Conservation (phyloP, 139 green algal species). For the Monoraphidium neglectum region DNA sequence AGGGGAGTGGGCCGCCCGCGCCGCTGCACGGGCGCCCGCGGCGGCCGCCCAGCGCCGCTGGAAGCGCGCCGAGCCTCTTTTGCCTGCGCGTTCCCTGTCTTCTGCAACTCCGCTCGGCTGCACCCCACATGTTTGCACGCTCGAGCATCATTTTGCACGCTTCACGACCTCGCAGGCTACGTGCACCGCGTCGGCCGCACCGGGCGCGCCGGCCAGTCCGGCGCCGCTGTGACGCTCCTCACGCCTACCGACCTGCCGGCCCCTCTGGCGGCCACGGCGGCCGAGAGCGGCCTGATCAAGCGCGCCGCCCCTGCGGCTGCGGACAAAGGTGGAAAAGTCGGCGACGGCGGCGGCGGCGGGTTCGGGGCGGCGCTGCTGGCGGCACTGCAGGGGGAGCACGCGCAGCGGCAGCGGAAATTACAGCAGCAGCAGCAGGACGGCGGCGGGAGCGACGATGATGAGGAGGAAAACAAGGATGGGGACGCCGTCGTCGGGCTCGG, state of each 20-base stretch:
- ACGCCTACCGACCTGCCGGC: constrained; percentile 8
- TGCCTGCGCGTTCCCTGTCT: too few species aligned
- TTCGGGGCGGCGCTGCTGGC: constrained; percentile 31
- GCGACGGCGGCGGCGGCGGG: not conserved
- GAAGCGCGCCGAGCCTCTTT: too few species aligned
- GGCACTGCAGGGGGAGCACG: not conserved
- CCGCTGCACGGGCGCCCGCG: too few species aligned
- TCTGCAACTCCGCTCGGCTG: too few species aligned
- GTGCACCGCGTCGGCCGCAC: constrained; percentile 93
- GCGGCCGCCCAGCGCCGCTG: too few species aligned
- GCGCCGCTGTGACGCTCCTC: constrained; percentile 69
- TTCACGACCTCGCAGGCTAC: constrained; percentile 52
- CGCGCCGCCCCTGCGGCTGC: not conserved
- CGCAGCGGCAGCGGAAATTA: constrained; percentile 19
- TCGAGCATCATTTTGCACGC: not conserved
- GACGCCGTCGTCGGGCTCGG: not conserved
- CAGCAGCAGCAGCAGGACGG: constrained; percentile 3
- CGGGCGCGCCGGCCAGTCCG: constrained; percentile 77
- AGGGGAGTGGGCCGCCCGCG: too few species aligned
- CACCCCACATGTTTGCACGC: too few species aligned
- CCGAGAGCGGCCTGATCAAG: not conserved
- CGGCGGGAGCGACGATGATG: constrained; percentile 5
- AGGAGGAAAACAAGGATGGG: not conserved
- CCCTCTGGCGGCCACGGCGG: not conserved
- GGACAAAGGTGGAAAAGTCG: not conserved